Evolutionary conservation across 768 basidiomycete genomes (phyloP).

Genomic region (Sutorius australiensis): DNA sequence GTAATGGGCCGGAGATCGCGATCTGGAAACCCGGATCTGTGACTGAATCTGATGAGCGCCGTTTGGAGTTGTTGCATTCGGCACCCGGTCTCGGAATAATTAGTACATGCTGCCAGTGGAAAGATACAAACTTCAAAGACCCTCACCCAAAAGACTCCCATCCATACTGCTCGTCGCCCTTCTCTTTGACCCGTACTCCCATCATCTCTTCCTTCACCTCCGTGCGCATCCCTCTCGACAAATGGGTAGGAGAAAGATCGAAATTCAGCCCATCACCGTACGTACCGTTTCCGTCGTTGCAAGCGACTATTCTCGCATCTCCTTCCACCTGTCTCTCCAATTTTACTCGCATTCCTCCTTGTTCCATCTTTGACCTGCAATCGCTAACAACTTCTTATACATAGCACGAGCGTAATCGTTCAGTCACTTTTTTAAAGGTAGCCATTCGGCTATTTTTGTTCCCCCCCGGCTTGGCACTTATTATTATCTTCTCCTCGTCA

Average conservation of each 20-base stretch:
- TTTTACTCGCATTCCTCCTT: constrained; percentile 25
- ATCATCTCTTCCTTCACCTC: constrained; percentile 11
- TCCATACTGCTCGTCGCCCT: constrained; percentile 20
- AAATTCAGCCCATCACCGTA: constrained; percentile 77
- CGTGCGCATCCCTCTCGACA: constrained; percentile 4
- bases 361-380: constrained; percentile 31
- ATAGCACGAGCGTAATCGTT: constrained; percentile 89
- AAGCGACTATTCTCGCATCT: constrained; percentile 21
- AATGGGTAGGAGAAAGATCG: constrained; percentile 79
- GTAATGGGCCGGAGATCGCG: constrained; percentile 5
- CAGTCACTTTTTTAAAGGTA: constrained; percentile 89
- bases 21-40: constrained; percentile 27
- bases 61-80: constrained; percentile 35
- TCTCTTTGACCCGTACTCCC: constrained; percentile 19
- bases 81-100: constrained; percentile 39
- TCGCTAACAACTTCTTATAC: constrained; percentile 39
- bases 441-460: constrained; percentile 62
- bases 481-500: constrained; percentile 22
- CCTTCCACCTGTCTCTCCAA: constrained; percentile 22
- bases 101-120: constrained; percentile 33
- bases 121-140: constrained; percentile 34
- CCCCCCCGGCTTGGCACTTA: constrained; percentile 36
- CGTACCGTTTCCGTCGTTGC: constrained; percentile 30
- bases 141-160: constrained; percentile 33
- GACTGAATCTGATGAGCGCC: constrained; percentile 33